Percentiles rank a stretch among this genome's conserved stretches.
Conservation (phyloP, 139 green algal species). For the Micractinium conductrix region DNA sequence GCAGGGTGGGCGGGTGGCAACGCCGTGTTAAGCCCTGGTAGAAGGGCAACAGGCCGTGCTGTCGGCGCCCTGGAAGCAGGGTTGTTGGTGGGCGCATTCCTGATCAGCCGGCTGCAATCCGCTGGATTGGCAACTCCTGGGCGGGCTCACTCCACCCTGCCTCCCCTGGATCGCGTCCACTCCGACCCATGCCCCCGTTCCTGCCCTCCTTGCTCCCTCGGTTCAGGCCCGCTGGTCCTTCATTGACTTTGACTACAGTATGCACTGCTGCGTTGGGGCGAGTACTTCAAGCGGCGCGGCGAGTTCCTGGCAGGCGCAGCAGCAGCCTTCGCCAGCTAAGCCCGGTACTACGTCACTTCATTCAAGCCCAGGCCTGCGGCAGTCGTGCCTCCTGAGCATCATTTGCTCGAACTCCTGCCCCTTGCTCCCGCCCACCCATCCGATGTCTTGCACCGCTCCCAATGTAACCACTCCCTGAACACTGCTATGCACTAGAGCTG, state of each 20-base stretch:
- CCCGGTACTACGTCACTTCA: too few species aligned
- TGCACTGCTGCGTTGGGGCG: slow-evolving; percentile 59
- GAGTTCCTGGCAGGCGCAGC: slow-evolving; percentile 58
- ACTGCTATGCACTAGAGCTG: too few species aligned
- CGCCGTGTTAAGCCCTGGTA: too few species aligned
- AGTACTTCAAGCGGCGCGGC: slow-evolving; percentile 73
- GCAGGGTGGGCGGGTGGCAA: too few species aligned
- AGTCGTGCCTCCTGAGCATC: too few species aligned
- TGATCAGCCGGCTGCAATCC: neutral
- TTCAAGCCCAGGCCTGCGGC: too few species aligned
- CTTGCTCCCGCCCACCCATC: too few species aligned
- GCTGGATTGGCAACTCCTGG: neutral
- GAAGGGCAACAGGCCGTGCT: too few species aligned
- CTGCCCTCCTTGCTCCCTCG: neutral
- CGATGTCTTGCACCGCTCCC: too few species aligned
- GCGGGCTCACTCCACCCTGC: neutral
- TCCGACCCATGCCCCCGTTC: neutral
- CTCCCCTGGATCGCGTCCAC: neutral
- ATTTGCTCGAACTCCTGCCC: too few species aligned
- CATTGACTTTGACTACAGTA: slow-evolving; percentile 95
- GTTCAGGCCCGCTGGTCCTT: slow-evolving; percentile 68
- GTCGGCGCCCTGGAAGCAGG: neutral
- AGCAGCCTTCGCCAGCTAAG: neutral
- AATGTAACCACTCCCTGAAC: too few species aligned
- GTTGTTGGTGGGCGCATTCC: neutral